phyloP scores from a whole-genome alignment of 441 rosid species.

The Pelargonium fulgidum region DNA sequence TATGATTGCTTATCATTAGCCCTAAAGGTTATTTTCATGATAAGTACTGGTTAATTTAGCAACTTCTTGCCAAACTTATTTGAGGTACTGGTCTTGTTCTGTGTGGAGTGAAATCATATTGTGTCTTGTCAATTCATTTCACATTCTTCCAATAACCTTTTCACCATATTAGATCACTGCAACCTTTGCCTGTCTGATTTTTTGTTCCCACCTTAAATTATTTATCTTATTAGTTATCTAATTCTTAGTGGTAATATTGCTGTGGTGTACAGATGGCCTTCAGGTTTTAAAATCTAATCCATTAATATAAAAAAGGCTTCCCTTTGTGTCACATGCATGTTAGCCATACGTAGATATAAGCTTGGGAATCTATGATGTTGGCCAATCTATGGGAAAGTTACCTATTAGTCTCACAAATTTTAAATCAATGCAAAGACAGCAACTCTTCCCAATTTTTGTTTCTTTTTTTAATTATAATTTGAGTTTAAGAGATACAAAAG shows the following conservation, averaged over 20 bases:
- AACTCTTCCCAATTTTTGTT: neutral
- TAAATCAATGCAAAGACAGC: neutral
- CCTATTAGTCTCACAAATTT: too few species aligned
- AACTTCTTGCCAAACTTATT: neutral
- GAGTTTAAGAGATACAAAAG: neutral
- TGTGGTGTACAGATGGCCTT: too few species aligned
- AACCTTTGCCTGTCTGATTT: neutral
- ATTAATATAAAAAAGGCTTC: too few species aligned
- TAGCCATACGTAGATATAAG: too few species aligned
- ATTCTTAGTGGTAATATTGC: too few species aligned
- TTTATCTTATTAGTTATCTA: neutral
- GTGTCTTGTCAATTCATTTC: conserved; percentile 1
- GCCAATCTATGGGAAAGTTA: too few species aligned
- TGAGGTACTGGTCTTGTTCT: neutral
- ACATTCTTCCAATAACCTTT: neutral
- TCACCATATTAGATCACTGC: neutral
- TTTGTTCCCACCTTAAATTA: neutral
- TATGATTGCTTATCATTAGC: neutral
- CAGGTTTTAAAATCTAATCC: too few species aligned
- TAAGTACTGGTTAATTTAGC: neutral
- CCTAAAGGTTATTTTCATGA: neutral
- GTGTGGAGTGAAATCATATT: neutral
- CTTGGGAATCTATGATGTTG: too few species aligned
- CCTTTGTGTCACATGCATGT: too few species aligned
- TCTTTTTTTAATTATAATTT: neutral